These are phyloP conservation scores for Xylaria sp. DNA, from an alignment of 495 filamentous ascomycete species.

Conservation along the genomic window DNA sequence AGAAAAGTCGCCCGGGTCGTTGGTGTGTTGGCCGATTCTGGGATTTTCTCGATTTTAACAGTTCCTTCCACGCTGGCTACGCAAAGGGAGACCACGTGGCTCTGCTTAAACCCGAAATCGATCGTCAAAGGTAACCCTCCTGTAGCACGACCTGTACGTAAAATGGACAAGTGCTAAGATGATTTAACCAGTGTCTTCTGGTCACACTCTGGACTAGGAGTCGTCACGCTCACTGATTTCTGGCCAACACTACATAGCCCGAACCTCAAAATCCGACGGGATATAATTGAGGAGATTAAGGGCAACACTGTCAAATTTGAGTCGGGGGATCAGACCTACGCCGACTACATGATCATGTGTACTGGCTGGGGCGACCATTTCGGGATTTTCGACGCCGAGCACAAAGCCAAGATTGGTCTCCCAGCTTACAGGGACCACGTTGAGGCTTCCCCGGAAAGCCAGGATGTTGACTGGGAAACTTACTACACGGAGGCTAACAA, in stretches of 20 bases:
- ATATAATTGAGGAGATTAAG: conserved; percentile 28
- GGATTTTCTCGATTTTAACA: conserved; percentile 27
- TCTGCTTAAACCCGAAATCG: conserved; percentile 17
- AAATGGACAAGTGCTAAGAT: conserved; percentile 15
- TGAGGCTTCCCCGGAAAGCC: conserved; percentile 5
- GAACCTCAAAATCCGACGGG: conserved; percentile 41
- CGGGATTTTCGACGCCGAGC: conserved; percentile 31
- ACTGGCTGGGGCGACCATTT: conserved; percentile 42
- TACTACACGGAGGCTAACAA: conserved; percentile 39
- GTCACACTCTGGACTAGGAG: conserved; percentile 47
- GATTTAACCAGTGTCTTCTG: conserved; percentile 45
- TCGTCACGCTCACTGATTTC: conserved; percentile 45
- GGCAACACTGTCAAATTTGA: conserved; percentile 26
- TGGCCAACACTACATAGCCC: conserved; percentile 48
- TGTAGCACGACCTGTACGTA: conserved; percentile 1
- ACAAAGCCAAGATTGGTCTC: conserved; percentile 35
- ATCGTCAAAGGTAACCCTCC: conserved; percentile 25
- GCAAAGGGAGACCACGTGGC: conserved; percentile 25
- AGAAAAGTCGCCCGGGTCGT: conserved; percentile 31
- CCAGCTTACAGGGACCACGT: conserved; percentile 22
- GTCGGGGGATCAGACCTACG: conserved; percentile 15
- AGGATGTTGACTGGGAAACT: conserved; percentile 32
- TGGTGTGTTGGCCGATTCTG: conserved; percentile 26
- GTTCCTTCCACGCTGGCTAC: conserved; percentile 28
- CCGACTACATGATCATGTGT: conserved; percentile 43